Evolutionary conservation across 2,329 filamentous ascomycete species (phyloP).

Genomic region (Bisporella sp.): DNA sequence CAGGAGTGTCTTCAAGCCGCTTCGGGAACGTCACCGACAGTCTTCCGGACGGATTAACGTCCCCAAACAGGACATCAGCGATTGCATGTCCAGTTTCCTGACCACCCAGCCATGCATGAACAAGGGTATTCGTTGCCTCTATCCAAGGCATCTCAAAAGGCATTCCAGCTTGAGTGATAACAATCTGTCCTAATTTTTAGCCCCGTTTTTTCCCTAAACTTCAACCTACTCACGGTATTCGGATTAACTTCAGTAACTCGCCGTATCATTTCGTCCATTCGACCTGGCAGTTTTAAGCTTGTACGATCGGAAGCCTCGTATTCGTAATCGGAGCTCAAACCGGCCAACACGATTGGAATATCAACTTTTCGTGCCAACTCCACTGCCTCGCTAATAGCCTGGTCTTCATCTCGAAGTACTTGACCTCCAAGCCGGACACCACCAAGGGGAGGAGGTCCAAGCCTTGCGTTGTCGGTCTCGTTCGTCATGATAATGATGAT

Average conservation of each 20-base stretch:
- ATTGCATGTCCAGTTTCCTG: slow-evolving; percentile 14
- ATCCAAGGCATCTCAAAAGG: not conserved
- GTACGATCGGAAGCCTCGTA: not conserved
- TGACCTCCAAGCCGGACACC: not conserved
- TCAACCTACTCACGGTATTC: not conserved
- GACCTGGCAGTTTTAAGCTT: not conserved
- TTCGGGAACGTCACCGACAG: slow-evolving; percentile 34
- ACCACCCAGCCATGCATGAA: not conserved
- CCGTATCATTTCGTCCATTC: not conserved
- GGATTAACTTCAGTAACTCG: not conserved
- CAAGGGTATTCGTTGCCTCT: not conserved
- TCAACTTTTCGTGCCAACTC: not conserved
- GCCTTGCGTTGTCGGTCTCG: not conserved
- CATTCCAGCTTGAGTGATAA: not conserved
- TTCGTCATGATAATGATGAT: not conserved
- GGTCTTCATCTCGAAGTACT: not conserved
- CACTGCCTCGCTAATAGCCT: not conserved
- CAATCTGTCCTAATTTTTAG: not conserved
- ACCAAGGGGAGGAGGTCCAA: not conserved
- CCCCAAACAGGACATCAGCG: slow-evolving; percentile 25
- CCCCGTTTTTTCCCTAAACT: not conserved
- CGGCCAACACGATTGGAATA: not conserved
- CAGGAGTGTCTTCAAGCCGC: slow-evolving; percentile 49
- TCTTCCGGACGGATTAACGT: slow-evolving; percentile 24
- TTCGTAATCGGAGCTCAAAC: not conserved